phyloP scores from a whole-genome alignment of 305 asterid species.

The Striga hermonthica region DNA sequence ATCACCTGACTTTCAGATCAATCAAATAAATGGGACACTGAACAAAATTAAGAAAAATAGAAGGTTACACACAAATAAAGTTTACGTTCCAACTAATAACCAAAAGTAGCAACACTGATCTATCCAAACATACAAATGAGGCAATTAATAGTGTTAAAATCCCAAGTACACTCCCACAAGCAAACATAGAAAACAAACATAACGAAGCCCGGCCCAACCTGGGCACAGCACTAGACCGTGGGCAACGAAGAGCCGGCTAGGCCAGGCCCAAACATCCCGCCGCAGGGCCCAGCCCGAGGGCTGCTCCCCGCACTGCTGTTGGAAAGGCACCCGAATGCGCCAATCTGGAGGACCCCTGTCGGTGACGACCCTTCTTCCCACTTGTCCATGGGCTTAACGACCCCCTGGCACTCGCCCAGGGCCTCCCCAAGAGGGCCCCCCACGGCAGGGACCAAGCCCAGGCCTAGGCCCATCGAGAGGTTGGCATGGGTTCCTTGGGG shows the following conservation, averaged over 20 bases:
- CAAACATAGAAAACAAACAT: not conserved
- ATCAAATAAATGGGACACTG: not conserved
- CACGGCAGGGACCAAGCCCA: constrained; percentile 46
- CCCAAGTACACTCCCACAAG: not conserved
- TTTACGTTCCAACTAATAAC: not conserved
- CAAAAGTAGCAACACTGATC: not conserved
- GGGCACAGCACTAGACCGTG: not conserved
- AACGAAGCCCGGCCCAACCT: too few species aligned
- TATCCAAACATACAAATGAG: not conserved
- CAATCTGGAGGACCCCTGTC: constrained; percentile 80
- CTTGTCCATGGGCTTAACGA: constrained; percentile 61
- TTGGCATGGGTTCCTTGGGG: constrained; percentile 56
- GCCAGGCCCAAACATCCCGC: constrained; percentile 35
- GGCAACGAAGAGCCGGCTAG: constrained; percentile 38
- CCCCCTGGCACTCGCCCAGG: constrained; percentile 40
- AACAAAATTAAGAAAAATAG: not conserved
- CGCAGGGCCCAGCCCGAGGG: constrained; percentile 53
- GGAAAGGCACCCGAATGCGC: constrained; percentile 60
- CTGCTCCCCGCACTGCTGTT: constrained; percentile 88
- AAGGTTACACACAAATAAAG: not conserved
- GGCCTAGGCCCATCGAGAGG: constrained; percentile 59
- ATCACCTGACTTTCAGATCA: not conserved
- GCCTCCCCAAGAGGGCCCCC: constrained; percentile 98
- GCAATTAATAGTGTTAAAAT: not conserved
- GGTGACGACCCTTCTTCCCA: constrained; percentile 85